These are phyloP conservation scores for Suhomyces xylopsoci DNA, from an alignment of 805 yeast genomes.

Conservation along the genomic window DNA sequence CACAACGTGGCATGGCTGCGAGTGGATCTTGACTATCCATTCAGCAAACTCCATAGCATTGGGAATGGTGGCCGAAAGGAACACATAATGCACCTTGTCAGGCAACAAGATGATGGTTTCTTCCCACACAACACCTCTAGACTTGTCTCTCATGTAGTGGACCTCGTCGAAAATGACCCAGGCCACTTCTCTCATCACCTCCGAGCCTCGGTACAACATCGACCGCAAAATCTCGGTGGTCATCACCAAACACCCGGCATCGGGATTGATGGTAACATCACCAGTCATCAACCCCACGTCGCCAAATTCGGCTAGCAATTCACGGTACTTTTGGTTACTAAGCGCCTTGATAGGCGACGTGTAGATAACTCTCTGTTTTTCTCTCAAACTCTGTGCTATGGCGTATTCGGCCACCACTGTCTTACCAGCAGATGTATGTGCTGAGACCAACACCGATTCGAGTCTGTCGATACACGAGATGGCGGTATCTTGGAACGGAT, in stretches of 20 bases:
- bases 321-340: slow-evolving; percentile 92
- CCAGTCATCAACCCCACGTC: slow-evolving; percentile 99
- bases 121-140: slow-evolving; percentile 99
- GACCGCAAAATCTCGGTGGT: slow-evolving; percentile 96
- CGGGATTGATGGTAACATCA: slow-evolving; percentile 97
- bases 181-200: slow-evolving; percentile 97
- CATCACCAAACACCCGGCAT: slow-evolving; percentile 97
- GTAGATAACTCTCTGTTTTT: slow-evolving; percentile 89
- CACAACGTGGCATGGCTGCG: slow-evolving; percentile 97
- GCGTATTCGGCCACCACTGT: slow-evolving; percentile 98
- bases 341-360: slow-evolving; percentile 95
- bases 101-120: slow-evolving; percentile 95
- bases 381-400: slow-evolving; percentile 89
- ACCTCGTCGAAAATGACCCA: slow-evolving; percentile 99
- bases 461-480: slow-evolving; percentile 92
- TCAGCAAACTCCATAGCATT: slow-evolving; percentile 98
- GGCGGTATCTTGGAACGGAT: slow-evolving; percentile 97
- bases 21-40: slow-evolving; percentile 94
- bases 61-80: slow-evolving; percentile 94
- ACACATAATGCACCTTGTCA: slow-evolving; percentile 91
- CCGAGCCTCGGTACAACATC: slow-evolving; percentile 97
- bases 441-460: slow-evolving; percentile 94
- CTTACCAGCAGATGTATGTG: slow-evolving; percentile 97
- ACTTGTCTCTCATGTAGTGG: slow-evolving; percentile 96
- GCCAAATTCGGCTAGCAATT: slow-evolving; percentile 85